phyloP scores from a whole-genome alignment of 768 basidiomycete genomes.

The Leccinum longicurvipes region DNA sequence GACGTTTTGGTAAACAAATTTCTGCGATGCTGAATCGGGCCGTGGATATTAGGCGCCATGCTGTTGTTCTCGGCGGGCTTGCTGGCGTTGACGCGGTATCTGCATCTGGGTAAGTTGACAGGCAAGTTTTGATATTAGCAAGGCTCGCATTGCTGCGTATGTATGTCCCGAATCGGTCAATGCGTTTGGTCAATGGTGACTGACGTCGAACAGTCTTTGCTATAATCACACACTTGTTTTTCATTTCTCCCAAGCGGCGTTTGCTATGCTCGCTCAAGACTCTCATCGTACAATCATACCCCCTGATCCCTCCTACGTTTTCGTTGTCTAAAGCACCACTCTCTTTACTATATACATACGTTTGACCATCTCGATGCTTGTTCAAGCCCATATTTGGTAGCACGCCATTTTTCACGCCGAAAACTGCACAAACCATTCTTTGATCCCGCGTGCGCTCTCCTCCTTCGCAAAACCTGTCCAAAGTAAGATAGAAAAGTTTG shows the following conservation, averaged over 20 bases:
- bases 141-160: too few relatives aligned
- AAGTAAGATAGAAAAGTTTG: not conserved
- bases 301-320: too few relatives aligned
- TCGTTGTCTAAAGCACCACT: too few relatives aligned
- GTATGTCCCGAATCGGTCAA: too few relatives aligned
- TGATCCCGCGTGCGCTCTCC: conserved; percentile 47
- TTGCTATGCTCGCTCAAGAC: too few relatives aligned
- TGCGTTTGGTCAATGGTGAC: too few relatives aligned
- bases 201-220: too few relatives aligned
- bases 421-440: conserved; percentile 48
- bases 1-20: not conserved
- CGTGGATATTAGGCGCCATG: conserved; percentile 29
- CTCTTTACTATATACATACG: too few relatives aligned
- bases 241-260: too few relatives aligned
- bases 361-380: too few relatives aligned
- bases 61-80: conserved; percentile 41
- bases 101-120: conserved; percentile 38
- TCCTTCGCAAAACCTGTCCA: conserved; percentile 59
- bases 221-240: too few relatives aligned
- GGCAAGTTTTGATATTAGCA: conserved; percentile 47
- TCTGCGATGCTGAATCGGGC: not conserved
- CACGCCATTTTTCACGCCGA: not conserved
- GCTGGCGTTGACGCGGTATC: conserved; percentile 38
- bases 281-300: too few relatives aligned
- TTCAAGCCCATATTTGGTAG: not conserved